A percentile compares a stretch with the other conserved stretches of the same genome.
Evolutionary conservation across 805 yeast genomes (phyloP).

Genomic region (Yarrowia sp.): DNA sequence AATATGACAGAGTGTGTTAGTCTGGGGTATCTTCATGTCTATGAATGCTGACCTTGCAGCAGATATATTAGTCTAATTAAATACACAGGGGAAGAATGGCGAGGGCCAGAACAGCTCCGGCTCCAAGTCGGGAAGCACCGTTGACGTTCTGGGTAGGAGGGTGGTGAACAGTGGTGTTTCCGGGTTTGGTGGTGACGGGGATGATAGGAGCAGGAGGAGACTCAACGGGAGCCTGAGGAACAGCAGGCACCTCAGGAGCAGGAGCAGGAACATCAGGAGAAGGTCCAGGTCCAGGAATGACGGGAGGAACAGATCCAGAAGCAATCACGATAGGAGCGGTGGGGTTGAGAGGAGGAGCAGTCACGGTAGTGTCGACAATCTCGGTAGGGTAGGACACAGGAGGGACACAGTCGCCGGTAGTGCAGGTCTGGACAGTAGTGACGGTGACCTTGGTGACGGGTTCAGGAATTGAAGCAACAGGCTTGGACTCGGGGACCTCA

Average conservation of each 20-base stretch:
- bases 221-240: neutral
- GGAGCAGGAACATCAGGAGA: neutral
- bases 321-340: neutral
- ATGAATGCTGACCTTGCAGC: too few species aligned
- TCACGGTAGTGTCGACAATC: neutral
- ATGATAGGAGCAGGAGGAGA: neutral
- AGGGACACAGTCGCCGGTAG: neutral
- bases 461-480: neutral
- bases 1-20: too few species aligned
- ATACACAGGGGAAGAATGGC: neutral
- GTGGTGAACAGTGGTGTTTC: neutral
- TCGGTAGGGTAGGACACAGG: neutral
- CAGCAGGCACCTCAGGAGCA: neutral
- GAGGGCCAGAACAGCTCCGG: neutral
- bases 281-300: neutral
- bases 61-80: too few species aligned
- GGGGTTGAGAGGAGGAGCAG: neutral
- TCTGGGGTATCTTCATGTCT: too few species aligned
- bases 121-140: too few species aligned
- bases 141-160: slow-evolving; percentile 7
- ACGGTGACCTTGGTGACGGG: neutral
- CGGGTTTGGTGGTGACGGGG: neutral
- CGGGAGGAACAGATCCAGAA: neutral
- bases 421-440: neutral
- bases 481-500: neutral